A percentile compares a stretch with the other conserved stretches of the same genome.
Conservation (phyloP, 2,329 filamentous ascomycete species). For the Neurospora sp. region DNA sequence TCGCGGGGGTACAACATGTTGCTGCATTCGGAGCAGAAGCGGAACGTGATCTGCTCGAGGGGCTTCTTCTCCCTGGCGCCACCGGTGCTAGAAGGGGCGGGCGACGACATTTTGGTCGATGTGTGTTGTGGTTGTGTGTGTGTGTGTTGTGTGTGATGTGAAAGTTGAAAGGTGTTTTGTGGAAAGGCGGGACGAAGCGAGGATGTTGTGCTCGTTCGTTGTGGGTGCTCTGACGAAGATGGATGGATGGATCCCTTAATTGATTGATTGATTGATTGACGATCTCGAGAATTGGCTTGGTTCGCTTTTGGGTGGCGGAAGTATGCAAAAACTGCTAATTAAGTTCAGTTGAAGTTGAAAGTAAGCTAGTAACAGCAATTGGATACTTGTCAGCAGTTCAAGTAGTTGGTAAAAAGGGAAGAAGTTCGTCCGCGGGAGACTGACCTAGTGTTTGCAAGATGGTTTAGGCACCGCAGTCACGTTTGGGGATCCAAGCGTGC, state of each 20-base stretch:
- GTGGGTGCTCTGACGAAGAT: background rate
- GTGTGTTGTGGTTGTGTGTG: background rate
- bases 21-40: slow-evolving; percentile 97
- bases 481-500: background rate
- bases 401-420: background rate
- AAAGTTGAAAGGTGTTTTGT: background rate
- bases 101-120: slow-evolving; percentile 41
- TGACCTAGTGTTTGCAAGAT: background rate
- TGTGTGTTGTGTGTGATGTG: background rate
- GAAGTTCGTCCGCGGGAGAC: background rate
- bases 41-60: slow-evolving; percentile 81
- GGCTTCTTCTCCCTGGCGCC: slow-evolving; percentile 32
- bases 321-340: background rate
- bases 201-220: background rate
- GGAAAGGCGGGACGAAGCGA: background rate
- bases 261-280: background rate
- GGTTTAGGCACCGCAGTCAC: background rate
- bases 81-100: slow-evolving; percentile 33
- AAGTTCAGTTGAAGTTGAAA: background rate
- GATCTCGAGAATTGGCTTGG: background rate
- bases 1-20: slow-evolving; percentile 98
- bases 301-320: background rate
- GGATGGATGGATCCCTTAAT: background rate
- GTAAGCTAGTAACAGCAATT: background rate
- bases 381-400: background rate